These are phyloP conservation scores for Limtongia smithiae DNA, from an alignment of 805 yeast species.

Conservation along the genomic window DNA sequence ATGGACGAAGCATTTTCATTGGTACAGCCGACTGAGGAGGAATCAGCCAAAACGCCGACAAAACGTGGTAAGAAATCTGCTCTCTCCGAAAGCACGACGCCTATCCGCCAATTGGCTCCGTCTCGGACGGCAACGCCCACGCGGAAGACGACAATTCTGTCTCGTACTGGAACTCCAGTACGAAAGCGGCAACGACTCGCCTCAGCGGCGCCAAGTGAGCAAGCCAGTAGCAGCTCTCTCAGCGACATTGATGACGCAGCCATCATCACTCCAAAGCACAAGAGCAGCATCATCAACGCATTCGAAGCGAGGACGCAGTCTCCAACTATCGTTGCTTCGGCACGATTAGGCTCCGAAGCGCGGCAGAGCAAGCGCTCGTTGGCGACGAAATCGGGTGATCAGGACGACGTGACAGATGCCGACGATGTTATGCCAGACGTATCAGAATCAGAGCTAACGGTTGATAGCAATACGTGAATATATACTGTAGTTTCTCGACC, in stretches of 20 bases:
- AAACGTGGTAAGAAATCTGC: background rate
- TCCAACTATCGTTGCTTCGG: background rate
- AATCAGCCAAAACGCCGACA: background rate
- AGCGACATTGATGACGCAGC: slow-evolving; percentile 2
- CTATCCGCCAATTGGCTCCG: no score
- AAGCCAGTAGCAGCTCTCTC: background rate
- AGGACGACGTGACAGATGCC: background rate
- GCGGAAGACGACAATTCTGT: background rate
- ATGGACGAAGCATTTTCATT: background rate
- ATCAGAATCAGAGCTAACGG: background rate
- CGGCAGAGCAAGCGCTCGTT: no score
- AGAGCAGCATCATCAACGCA: background rate
- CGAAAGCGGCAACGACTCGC: background rate
- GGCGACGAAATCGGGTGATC: background rate
- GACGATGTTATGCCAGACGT: background rate
- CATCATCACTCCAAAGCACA: background rate
- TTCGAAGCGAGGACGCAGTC: background rate
- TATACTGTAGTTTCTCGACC: no score
- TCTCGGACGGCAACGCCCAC: no score
- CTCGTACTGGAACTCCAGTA: background rate
- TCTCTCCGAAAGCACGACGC: no score
- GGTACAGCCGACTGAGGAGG: background rate
- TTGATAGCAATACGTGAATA: background rate
- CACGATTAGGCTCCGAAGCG: no score
- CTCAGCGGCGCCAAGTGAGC: background rate